phyloP scores from a whole-genome alignment of 1,139 yeast species.

The Kodamaea suecica region DNA sequence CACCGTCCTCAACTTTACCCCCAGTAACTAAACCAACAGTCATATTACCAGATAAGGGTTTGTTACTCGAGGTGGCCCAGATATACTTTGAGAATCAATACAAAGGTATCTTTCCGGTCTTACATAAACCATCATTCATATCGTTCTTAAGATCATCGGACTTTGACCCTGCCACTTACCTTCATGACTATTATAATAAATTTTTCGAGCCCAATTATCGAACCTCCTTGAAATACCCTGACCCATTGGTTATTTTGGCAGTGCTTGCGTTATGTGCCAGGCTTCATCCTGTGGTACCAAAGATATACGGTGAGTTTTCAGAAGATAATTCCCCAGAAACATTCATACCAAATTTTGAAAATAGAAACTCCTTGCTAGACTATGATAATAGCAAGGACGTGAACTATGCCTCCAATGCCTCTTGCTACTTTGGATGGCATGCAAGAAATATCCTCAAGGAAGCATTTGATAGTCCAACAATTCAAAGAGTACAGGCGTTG shows the following conservation, averaged over 20 bases:
- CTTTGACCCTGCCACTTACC: constrained; percentile 28
- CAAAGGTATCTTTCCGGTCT: constrained; percentile 32
- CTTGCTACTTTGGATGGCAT: constrained; percentile 40
- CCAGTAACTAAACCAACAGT: constrained; percentile 2
- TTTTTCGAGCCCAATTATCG: constrained; percentile 15
- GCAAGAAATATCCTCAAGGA: constrained; percentile 29
- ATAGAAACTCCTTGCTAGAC: constrained; percentile 1
- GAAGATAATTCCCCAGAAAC: constrained; percentile 24
- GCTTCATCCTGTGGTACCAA: constrained; percentile 28
- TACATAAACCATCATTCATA: constrained; percentile 31
- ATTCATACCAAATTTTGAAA: constrained; percentile 21
- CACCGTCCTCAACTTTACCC: neutral
- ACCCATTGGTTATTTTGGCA: constrained; percentile 32
- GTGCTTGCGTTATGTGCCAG: constrained; percentile 35
- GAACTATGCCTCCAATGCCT: constrained; percentile 23
- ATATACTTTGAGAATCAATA: constrained; percentile 34
- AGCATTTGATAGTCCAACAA: constrained; percentile 37
- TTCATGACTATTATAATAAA: constrained; percentile 19
- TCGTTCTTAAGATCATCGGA: constrained; percentile 24
- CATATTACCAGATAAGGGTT: constrained; percentile 25
- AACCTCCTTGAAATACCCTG: constrained; percentile 21
- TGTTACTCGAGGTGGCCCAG: constrained; percentile 25
- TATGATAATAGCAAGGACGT: constrained; percentile 5
- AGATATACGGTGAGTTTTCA: constrained; percentile 29
- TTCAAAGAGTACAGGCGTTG: constrained; percentile 37